phyloP scores from a whole-genome alignment of 345 rosid genomes.

The Melastoma malabathricum region DNA sequence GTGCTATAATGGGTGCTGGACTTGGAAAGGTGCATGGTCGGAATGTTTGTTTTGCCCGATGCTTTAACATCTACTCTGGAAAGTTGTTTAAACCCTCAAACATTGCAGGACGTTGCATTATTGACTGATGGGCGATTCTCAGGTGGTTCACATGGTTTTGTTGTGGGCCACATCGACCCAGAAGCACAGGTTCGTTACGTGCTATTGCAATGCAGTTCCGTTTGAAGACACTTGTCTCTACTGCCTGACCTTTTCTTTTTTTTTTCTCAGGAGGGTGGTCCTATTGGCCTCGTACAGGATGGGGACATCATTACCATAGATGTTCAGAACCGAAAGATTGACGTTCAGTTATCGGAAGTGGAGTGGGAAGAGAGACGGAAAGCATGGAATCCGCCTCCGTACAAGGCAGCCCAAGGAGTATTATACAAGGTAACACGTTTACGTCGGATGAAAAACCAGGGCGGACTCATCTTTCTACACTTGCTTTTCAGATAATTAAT shows the following conservation, averaged over 20 bases:
- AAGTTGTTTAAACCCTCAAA: slow-evolving; percentile 10
- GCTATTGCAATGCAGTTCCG: neutral
- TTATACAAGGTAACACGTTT: slow-evolving; percentile 47
- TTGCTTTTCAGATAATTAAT: neutral
- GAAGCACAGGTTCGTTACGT: slow-evolving; percentile 73
- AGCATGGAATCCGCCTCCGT: slow-evolving; percentile 71
- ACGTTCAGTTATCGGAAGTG: slow-evolving; percentile 37
- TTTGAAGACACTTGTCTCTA: neutral
- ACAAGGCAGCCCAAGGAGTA: slow-evolving; percentile 57
- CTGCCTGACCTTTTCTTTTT: neutral
- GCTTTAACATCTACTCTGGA: neutral
- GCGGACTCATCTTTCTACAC: neutral
- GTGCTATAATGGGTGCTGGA: slow-evolving; percentile 99
- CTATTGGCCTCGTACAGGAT: slow-evolving; percentile 64
- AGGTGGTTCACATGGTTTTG: slow-evolving; percentile 98
- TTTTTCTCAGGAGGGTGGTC: slow-evolving; percentile 78
- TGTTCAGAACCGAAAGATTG: slow-evolving; percentile 60
- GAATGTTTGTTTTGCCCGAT: slow-evolving; percentile 1
- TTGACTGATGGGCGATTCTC: slow-evolving; percentile 97
- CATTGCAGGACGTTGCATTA: slow-evolving; percentile 76
- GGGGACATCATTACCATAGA: slow-evolving; percentile 73
- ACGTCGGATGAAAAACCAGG: neutral
- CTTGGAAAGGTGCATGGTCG: slow-evolving; percentile 73
- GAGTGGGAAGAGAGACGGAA: slow-evolving; percentile 66
- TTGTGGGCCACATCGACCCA: slow-evolving; percentile 93